phyloP scores from a whole-genome alignment of 2,329 filamentous ascomycete species.

The Graphiopsis chlorocephala region DNA sequence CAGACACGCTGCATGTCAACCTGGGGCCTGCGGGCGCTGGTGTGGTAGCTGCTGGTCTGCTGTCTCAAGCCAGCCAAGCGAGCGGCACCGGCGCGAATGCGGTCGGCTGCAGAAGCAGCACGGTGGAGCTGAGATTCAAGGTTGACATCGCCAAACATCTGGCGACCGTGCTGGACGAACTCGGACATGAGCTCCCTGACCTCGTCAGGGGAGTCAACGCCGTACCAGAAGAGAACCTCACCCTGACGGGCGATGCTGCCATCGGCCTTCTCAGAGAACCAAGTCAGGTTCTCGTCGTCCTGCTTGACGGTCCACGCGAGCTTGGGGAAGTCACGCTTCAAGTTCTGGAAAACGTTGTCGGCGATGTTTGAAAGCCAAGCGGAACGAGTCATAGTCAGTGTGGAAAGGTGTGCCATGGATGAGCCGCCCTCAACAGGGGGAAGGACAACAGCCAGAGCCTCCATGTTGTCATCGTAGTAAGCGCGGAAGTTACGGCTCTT shows the following conservation, averaged over 20 bases:
- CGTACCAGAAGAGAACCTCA: constrained; percentile 95
- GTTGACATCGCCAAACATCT: constrained; percentile 87
- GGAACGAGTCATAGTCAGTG: constrained; percentile 87
- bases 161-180: constrained; percentile 76
- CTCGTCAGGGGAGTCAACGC: constrained; percentile 76
- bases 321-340: constrained; percentile 90
- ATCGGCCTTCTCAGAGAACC: constrained; percentile 97
- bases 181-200: constrained; percentile 80
- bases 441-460: constrained; percentile 84
- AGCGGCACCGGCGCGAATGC: constrained; percentile 51
- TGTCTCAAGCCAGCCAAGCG: constrained; percentile 44
- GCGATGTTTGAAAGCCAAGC: constrained; percentile 93
- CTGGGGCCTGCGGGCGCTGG: constrained; percentile 40
- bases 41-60: constrained; percentile 68
- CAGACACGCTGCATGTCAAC: constrained; percentile 1
- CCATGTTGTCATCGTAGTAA: constrained; percentile 92
- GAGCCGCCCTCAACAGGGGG: constrained; percentile 65
- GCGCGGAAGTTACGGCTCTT: constrained; percentile 78
- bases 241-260: constrained; percentile 77
- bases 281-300: constrained; percentile 92
- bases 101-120: constrained; percentile 68
- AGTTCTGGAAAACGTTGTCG: constrained; percentile 88
- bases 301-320: constrained; percentile 96
- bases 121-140: constrained; percentile 80
- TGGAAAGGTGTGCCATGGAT: constrained; percentile 79